Base-by-base conservation (phyloP, 1,139 yeast genomes). In the Kurtzmaniella quercitrusa region DNA sequence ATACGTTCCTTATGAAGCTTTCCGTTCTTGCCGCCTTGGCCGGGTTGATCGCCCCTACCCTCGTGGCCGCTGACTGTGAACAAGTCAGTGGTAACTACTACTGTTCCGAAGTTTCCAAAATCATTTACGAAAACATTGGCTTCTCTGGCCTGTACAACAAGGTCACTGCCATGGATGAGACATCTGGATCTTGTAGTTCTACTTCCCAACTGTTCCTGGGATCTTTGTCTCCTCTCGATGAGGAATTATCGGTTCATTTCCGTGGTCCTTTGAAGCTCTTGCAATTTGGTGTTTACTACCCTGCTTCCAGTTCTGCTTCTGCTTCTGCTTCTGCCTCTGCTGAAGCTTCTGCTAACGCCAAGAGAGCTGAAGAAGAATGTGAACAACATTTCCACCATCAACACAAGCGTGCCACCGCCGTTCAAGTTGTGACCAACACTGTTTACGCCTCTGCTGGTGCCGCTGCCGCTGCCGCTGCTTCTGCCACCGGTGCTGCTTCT, bases 211-310 rank as follows among this genome's bases (percentile, higher is more conserved):
- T 73, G 41, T 83, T 84, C 59, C 62, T 71, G 16, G 93, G 93
- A 35, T 61, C 74, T 44, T 76, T 81, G 61, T 68, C 89, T 38
- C 94, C 94, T 14, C 63, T 84, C 44, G 71, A 83, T 50, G 83
- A 78, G 51, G 88, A 81, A 54, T 65, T 85, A 42, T 81, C 89
- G n/a, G 87, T 84, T 28, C 94, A 85, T 60, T 77, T 84, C 63
- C 80, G 94, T 71, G 94, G 94, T 51, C 94, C 94, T 18, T 59
- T 84, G 48, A 68, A 68, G 47, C 70, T 83, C 55, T 67, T 68
- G 49, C 78, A 82, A 55, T 84, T 84, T 60, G 91, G 81, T 41
- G 85, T 73, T 49, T 84, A 82, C 63, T 69, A 67, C 57, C 77
- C 75, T 42, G 62, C 74, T 18, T 47, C 71, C 22, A 48, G 57